phyloP scores from a whole-genome alignment of 2,329 filamentous ascomycete species.

The Hymenoscyphus albidus region DNA sequence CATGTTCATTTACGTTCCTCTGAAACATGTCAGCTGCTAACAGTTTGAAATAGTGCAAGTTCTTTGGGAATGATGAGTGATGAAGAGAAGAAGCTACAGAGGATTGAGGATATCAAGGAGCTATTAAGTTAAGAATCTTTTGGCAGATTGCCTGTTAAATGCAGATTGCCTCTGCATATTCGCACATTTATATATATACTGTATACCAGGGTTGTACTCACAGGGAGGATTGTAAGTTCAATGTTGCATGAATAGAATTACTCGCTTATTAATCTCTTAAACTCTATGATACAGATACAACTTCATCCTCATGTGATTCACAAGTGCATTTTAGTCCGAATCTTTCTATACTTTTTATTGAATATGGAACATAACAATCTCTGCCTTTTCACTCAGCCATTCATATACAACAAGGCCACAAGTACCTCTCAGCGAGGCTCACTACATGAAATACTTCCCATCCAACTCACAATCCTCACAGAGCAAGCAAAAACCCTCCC shows the following conservation, averaged over 20 bases:
- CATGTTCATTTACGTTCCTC: constrained; percentile 8
- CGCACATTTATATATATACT: background rate
- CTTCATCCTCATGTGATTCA: too few species aligned
- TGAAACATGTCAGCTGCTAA: constrained; percentile 12
- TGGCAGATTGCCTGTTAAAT: background rate
- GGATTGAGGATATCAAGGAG: constrained; percentile 92
- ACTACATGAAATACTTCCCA: too few species aligned
- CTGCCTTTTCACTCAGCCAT: too few species aligned
- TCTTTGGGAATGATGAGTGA: constrained; percentile 92
- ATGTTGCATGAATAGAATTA: background rate
- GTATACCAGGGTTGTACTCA: background rate
- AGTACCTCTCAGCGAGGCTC: too few species aligned
- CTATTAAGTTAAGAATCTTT: constrained; percentile 48
- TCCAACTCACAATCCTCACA: too few species aligned
- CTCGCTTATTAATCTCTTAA: background rate
- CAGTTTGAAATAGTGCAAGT: constrained; percentile 64
- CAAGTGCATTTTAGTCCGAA: too few species aligned
- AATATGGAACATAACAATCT: too few species aligned
- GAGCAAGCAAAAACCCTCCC: too few species aligned
- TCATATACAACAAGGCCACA: too few species aligned
- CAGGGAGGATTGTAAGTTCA: background rate
- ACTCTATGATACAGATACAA: too few species aligned
- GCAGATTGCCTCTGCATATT: background rate
- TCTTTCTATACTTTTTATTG: too few species aligned
- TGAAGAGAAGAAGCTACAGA: constrained; percentile 84